phyloP scores from a whole-genome alignment of 2,329 filamentous ascomycete genomes.

The Cryphonectria nitschkei region DNA sequence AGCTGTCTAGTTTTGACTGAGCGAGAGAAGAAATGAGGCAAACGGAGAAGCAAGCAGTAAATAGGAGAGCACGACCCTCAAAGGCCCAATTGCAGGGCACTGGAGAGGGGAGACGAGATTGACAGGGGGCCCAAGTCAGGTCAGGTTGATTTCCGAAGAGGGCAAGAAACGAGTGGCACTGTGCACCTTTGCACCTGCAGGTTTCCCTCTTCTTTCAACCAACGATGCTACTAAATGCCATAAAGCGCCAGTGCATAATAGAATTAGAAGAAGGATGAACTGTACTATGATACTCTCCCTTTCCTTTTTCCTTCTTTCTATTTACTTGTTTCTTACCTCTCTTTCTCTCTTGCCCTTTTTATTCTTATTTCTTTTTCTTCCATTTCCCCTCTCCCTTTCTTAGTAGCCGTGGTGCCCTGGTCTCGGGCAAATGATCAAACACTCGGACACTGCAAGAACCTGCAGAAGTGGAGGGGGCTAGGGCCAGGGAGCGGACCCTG shows the following conservation, averaged over 20 bases:
- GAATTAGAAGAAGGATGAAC: neutral
- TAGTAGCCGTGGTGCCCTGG: neutral
- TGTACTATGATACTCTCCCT: neutral
- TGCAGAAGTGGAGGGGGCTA: neutral
- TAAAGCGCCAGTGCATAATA: too few species aligned
- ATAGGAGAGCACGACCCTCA: constrained; percentile 23
- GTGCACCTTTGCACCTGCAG: constrained; percentile 8
- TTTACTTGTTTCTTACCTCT: too few species aligned
- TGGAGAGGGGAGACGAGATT: constrained; percentile 4
- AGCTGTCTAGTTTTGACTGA: constrained; percentile 9
- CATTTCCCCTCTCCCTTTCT: neutral
- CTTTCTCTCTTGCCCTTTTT: neutral
- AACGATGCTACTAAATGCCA: too few species aligned
- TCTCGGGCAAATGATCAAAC: constrained; percentile 4
- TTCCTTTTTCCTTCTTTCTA: too few species aligned
- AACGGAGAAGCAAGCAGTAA: constrained; percentile 27
- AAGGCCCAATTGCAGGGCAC: constrained; percentile 6
- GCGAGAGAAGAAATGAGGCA: constrained; percentile 19
- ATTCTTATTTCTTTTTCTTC: too few species aligned
- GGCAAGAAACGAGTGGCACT: constrained; percentile 4
- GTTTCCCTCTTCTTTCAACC: neutral
- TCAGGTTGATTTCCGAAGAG: constrained; percentile 9
- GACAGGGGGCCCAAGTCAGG: constrained; percentile 17
- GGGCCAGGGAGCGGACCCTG: neutral
- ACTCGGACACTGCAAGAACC: constrained; percentile 3